phyloP scores from a whole-genome alignment of 106 monocot genomes.

The Dendrobium chrysotoxum region DNA sequence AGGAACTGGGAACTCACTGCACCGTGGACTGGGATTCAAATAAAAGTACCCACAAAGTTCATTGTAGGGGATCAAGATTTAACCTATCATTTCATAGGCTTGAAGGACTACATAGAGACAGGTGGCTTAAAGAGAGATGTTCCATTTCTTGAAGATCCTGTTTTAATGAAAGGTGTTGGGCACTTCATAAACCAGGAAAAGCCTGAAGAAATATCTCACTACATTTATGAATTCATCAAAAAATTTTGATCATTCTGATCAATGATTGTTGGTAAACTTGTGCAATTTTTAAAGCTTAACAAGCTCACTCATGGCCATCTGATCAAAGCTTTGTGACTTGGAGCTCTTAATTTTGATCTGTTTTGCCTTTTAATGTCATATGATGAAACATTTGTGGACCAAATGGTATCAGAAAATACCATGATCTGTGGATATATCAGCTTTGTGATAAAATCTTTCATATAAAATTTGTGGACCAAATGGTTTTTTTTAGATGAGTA shows the following conservation, averaged over 20 bases:
- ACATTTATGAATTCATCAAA: slow-evolving; percentile 36
- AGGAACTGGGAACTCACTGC: slow-evolving; percentile 60
- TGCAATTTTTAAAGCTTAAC: background rate
- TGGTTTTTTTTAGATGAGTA: too few relatives aligned
- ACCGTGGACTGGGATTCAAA: slow-evolving; percentile 38
- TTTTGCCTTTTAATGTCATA: too few relatives aligned
- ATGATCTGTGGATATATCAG: too few relatives aligned
- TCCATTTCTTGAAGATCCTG: slow-evolving; percentile 40
- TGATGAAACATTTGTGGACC: too few relatives aligned
- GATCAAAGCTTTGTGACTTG: too few relatives aligned
- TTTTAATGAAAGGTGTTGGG: slow-evolving; percentile 41
- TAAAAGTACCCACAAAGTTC: slow-evolving; percentile 45
- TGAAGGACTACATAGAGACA: slow-evolving; percentile 50
- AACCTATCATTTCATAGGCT: slow-evolving; percentile 24
- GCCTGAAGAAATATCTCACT: slow-evolving; percentile 25
- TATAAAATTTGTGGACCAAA: too few relatives aligned
- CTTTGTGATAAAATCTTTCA: too few relatives aligned
- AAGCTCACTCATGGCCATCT: background rate
- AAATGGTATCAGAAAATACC: too few relatives aligned
- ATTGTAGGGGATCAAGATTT: slow-evolving; percentile 42
- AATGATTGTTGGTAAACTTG: background rate
- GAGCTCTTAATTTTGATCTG: too few relatives aligned
- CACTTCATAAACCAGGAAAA: slow-evolving; percentile 63
- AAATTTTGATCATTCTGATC: slow-evolving; percentile 15
- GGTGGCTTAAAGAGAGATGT: slow-evolving; percentile 46